Percentiles rank a stretch among this genome's conserved stretches.
These are phyloP conservation scores for Mycosphaerella sp. DNA, from an alignment of 2,329 filamentous ascomycete species.

Conservation along the genomic window DNA sequence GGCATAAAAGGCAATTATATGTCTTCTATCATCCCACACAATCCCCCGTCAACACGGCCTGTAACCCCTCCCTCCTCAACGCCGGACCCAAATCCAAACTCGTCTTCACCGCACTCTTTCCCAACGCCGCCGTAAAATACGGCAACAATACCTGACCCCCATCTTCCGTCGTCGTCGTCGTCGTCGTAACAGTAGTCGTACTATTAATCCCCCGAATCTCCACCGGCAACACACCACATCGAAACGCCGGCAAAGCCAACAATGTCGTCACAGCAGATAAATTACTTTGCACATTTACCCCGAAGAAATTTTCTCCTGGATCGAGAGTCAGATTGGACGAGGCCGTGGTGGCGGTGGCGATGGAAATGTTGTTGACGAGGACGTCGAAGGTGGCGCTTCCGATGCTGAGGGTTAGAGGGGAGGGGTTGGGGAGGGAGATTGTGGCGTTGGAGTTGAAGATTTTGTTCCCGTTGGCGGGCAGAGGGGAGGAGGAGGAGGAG, in stretches of 20 bases:
- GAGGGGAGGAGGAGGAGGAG: no score
- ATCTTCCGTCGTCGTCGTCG: no score
- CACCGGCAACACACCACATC: neutral
- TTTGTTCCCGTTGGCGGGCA: no score
- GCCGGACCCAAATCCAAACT: neutral
- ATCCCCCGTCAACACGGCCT: neutral
- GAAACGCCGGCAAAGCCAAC: neutral
- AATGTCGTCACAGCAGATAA: neutral
- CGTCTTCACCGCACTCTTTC: neutral
- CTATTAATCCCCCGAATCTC: neutral
- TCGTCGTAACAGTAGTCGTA: neutral
- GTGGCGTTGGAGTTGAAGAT: neutral
- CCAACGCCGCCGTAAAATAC: neutral
- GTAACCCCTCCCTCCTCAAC: neutral
- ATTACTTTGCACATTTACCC: neutral
- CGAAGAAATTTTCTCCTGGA: neutral
- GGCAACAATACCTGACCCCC: no score
- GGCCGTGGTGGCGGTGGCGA: neutral
- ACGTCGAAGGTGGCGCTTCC: neutral
- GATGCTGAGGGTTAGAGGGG: neutral
- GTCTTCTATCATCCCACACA: neutral
- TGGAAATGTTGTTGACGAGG: neutral
- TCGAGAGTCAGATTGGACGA: neutral
- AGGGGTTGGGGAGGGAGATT: neutral
- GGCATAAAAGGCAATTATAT: no score